Conservation (phyloP, 495 filamentous ascomycete genomes). For the Bathelium albidoporum region DNA sequence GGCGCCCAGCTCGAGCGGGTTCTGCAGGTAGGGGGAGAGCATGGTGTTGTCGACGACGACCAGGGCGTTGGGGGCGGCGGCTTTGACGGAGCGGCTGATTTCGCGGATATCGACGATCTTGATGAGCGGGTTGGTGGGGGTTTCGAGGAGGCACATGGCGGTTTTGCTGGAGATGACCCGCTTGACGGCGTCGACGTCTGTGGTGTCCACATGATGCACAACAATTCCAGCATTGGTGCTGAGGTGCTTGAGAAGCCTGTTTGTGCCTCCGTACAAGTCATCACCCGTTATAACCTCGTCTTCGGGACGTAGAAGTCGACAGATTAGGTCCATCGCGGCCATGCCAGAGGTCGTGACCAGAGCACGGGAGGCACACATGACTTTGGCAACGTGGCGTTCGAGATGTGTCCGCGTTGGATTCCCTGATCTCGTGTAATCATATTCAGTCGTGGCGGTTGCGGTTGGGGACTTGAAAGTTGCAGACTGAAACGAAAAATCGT, state of each 20-base stretch:
- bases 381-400: conserved; percentile 94
- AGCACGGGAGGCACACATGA: conserved; percentile 87
- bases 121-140: conserved; percentile 93
- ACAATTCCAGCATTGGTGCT: conserved; percentile 73
- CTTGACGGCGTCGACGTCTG: conserved; percentile 54
- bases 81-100: conserved; percentile 66
- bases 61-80: conserved; percentile 66
- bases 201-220: conserved; percentile 95
- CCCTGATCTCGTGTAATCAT: conserved; percentile 95
- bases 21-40: conserved; percentile 86
- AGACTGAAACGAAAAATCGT: conserved; percentile 41
- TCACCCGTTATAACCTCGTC: conserved; percentile 97
- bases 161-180: conserved; percentile 67
- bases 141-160: conserved; percentile 91
- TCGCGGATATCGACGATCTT: conserved; percentile 87
- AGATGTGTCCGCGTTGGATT: conserved; percentile 95
- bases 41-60: conserved; percentile 97
- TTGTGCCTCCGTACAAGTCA: conserved; percentile 92
- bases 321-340: conserved; percentile 94
- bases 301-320: conserved; percentile 81
- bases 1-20: conserved; percentile 85
- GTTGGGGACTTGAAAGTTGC: conserved; percentile 96
- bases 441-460: conserved; percentile 65
- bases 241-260: conserved; percentile 86
- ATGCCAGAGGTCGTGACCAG: conserved; percentile 93